Percentiles rank a stretch among this genome's conserved stretches.
phyloP scores from a whole-genome alignment of 1,139 yeast species.

The Maudiozyma humilis region DNA sequence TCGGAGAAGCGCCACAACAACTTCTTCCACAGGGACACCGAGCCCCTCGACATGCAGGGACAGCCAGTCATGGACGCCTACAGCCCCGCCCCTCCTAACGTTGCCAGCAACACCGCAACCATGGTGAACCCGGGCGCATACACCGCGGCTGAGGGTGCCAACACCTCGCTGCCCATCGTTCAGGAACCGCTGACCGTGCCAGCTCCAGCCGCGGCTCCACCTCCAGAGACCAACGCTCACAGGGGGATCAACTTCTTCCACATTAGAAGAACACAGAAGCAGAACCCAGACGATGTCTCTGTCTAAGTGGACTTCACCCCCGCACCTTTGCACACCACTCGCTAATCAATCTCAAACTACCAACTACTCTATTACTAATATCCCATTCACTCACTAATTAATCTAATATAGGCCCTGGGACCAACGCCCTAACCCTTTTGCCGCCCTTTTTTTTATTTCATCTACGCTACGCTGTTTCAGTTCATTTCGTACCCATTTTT shows the following conservation, averaged over 20 bases:
- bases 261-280: constrained; percentile 56
- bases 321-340: no score
- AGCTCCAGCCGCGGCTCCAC: constrained; percentile 9
- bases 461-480: no score
- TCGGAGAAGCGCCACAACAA: constrained; percentile 6
- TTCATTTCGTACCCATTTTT: no score
- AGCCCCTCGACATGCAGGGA: constrained; percentile 1
- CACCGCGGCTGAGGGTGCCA: background rate
- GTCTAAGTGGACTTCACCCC: no score
- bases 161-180: constrained; percentile 1
- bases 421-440: background rate
- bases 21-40: constrained; percentile 11
- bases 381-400: background rate
- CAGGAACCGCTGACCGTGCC: background rate
- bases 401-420: background rate
- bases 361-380: background rate
- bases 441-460: background rate
- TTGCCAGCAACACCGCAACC: background rate
- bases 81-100: constrained; percentile 4
- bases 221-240: constrained; percentile 30
- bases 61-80: constrained; percentile 4
- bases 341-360: no score
- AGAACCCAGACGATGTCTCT: constrained; percentile 53
- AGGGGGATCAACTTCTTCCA: constrained; percentile 75
- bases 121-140: background rate